Base-by-base conservation (phyloP, 495 filamentous ascomycete genomes). In the Xylaria castorea region DNA sequence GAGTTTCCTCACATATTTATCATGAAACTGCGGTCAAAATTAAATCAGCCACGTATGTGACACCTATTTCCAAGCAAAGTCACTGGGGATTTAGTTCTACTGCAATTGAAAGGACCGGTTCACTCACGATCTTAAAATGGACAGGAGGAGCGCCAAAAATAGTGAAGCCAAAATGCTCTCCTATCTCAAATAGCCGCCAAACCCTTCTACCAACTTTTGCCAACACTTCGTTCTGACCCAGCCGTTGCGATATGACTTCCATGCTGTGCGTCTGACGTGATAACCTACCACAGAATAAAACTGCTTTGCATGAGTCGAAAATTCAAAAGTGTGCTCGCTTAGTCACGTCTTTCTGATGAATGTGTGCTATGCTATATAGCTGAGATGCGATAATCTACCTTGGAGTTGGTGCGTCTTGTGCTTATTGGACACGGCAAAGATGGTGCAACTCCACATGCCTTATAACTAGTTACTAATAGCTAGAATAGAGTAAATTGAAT, bases 131-230 rank as follows among this genome's bases (percentile, higher is more conserved):
- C 78, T 90, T 87, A 76, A 93, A 93, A 75, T 93, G 91, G 18
- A 93, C 91, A 0, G 92, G 86, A 1, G 91, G 91, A 1, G 91
- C 91, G 3, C 92, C 92, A 77, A 93, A 94, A 0, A 89, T 83
- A 1, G 90, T 93, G 64, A 93, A 87, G 0, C 91, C 91, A 5
- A 94, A 79, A 76, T 93, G 83, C 91, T 91, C 93, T 38, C 86
- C 89, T 30, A 77, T 80, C 6, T 76, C 79, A 44, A 90, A 63
- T 22, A 68, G 40, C 14, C 40, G 40, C 22, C 62, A 30, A 12
- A 12, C 40, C 14, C 40, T 27, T 20, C 42, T 32, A 20, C 62
- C 22, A 40, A 32, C 38, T 48, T 46, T 65, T 32, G 38, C 25
- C 0, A 65, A 1, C 22, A 5, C 25, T 8, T 65, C 62, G 25